phyloP scores from a whole-genome alignment of 345 rosid genomes.

The Linum tenue region DNA sequence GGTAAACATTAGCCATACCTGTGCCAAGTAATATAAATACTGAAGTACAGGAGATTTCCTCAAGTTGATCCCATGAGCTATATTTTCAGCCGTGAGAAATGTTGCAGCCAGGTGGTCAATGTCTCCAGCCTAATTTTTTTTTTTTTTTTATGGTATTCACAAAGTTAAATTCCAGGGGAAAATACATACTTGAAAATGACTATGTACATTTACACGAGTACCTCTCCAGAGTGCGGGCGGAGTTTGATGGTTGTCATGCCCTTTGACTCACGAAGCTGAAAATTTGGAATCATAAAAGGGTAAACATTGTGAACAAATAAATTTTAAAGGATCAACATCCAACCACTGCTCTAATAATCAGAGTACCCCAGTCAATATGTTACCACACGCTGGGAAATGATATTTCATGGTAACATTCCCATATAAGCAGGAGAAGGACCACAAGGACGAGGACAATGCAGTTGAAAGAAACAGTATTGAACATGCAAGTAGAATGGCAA shows the following conservation, averaged over 20 bases:
- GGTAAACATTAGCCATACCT: conserved; percentile 20
- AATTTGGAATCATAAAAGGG: neutral
- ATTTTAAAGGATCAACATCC: no score
- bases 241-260: conserved; percentile 48
- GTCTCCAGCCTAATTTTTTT: conserved; percentile 39
- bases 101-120: conserved; percentile 50
- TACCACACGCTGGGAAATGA: neutral
- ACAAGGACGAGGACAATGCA: neutral
- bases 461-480: neutral
- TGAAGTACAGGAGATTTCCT: conserved; percentile 49
- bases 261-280: conserved; percentile 52
- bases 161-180: neutral
- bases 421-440: neutral
- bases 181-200: neutral
- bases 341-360: no score
- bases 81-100: conserved; percentile 40
- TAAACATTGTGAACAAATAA: no score
- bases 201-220: conserved; percentile 4
- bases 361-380: no score
- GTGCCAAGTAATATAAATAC: conserved; percentile 46
- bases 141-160: neutral
- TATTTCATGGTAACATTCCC: neutral
- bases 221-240: conserved; percentile 59
- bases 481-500: neutral
- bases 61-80: conserved; percentile 47